These are phyloP conservation scores for Podospora fimiseda DNA, from an alignment of 495 filamentous ascomycete species.

Conservation along the genomic window DNA sequence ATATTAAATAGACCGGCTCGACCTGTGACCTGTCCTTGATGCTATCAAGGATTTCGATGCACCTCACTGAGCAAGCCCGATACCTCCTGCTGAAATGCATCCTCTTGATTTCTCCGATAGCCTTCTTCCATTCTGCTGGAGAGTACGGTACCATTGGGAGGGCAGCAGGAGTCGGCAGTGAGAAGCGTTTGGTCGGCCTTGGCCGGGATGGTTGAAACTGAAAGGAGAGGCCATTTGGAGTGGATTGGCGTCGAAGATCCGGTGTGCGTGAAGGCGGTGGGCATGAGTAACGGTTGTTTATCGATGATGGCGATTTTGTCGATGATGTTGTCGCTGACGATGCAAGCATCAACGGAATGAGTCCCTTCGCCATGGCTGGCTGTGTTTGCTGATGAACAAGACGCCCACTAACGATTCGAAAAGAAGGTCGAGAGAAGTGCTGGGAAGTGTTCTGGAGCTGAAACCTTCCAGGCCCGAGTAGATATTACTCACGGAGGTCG, in stretches of 20 bases:
- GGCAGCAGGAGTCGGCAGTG: constrained; percentile 13
- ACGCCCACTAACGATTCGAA: too few species aligned
- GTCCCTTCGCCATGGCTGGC: constrained; percentile 13
- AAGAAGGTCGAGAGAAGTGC: constrained; percentile 1
- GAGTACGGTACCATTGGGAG: constrained; percentile 25
- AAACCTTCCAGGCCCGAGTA: constrained; percentile 2
- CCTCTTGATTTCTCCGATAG: constrained; percentile 41
- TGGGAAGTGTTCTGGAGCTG: background rate
- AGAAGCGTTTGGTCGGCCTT: constrained; percentile 14
- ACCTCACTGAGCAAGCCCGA: constrained; percentile 40
- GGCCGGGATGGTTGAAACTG: constrained; percentile 2
- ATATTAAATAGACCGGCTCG: constrained; percentile 46
- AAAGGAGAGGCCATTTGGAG: constrained; percentile 4
- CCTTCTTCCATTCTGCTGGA: constrained; percentile 36
- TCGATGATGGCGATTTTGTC: constrained; percentile 3
- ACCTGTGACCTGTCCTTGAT: constrained; percentile 34
- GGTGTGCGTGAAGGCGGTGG: constrained; percentile 8
- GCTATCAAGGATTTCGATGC: constrained; percentile 40
- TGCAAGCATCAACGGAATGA: constrained; percentile 27
- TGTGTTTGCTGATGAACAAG: too few species aligned
- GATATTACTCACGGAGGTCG: background rate
- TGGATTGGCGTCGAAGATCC: constrained; percentile 2
- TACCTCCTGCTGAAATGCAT: constrained; percentile 39
- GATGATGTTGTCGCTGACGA: constrained; percentile 3
- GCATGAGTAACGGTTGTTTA: background rate